A percentile compares a stretch with the other conserved stretches of the same genome.
phyloP scores from a whole-genome alignment of 352 stramenopile species.

The Aphanomyces astaci region DNA sequence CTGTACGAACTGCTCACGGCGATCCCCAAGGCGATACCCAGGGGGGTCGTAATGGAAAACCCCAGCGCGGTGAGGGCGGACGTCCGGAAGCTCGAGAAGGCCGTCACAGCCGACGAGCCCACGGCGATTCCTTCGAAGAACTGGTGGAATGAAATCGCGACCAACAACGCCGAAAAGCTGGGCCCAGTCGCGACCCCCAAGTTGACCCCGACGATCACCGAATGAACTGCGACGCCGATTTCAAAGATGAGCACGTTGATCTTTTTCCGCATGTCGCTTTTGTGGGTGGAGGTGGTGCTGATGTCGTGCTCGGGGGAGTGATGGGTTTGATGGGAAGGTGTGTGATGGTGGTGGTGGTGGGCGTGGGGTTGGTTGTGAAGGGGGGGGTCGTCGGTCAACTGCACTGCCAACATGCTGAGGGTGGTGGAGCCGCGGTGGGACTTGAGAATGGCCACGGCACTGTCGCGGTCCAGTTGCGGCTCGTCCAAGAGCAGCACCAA shows the following conservation, averaged over 20 bases:
- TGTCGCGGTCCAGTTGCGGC: background rate
- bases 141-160: conserved; percentile 29
- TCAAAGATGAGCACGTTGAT: conserved; percentile 25
- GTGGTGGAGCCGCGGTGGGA: background rate
- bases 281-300: background rate
- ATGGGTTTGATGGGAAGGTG: too few species aligned
- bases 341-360: background rate
- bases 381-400: background rate
- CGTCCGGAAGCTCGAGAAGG: conserved; percentile 8
- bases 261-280: conserved; percentile 11
- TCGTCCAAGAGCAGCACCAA: conserved; percentile 6
- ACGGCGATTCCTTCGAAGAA: conserved; percentile 31
- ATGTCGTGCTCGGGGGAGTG: too few species aligned
- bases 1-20: conserved; percentile 23
- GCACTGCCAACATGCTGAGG: background rate
- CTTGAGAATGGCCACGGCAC: background rate
- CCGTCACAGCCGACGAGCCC: conserved; percentile 21
- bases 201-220: conserved; percentile 27
- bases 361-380: background rate
- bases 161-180: conserved; percentile 19
- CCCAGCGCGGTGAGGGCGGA: conserved; percentile 5
- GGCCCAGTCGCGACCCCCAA: conserved; percentile 19
- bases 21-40: conserved; percentile 26
- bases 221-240: conserved; percentile 24
- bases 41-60: conserved; percentile 23